These are phyloP conservation scores for Xylaria sp. DNA, from an alignment of 2,329 filamentous ascomycete genomes.

Conservation along the genomic window DNA sequence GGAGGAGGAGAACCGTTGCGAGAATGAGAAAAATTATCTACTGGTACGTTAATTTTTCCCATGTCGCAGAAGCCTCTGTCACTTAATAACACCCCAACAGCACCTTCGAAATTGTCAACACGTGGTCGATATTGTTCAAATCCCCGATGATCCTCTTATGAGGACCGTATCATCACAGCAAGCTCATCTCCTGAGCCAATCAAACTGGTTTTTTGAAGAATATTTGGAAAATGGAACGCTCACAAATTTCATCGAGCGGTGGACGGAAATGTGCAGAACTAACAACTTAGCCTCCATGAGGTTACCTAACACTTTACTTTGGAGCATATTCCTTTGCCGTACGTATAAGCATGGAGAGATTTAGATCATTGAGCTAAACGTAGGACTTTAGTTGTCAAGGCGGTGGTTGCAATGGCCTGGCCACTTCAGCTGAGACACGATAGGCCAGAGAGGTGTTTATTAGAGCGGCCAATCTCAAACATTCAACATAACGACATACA, in stretches of 20 bases:
- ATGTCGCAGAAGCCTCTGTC: background rate
- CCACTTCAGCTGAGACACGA: background rate
- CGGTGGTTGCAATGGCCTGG: background rate
- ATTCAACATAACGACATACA: slow-evolving; percentile 7
- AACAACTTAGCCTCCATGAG: background rate
- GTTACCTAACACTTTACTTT: background rate
- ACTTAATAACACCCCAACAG: background rate
- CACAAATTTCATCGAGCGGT: background rate
- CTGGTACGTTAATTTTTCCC: background rate
- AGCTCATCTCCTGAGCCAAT: background rate
- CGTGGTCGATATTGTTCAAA: background rate
- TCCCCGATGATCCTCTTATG: background rate
- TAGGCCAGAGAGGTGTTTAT: background rate
- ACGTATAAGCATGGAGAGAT: background rate
- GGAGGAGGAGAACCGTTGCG: background rate
- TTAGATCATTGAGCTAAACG: background rate
- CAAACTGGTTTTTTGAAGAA: background rate
- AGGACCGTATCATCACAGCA: background rate
- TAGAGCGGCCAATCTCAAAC: background rate
- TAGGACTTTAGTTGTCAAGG: background rate
- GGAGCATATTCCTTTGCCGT: slow-evolving; percentile 3
- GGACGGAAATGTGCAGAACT: background rate
- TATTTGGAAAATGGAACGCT: background rate
- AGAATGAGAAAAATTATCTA: background rate
- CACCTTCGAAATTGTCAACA: background rate